Conservation (phyloP, 1,284 basidiomycete genomes). For the Flammula alnicola region DNA sequence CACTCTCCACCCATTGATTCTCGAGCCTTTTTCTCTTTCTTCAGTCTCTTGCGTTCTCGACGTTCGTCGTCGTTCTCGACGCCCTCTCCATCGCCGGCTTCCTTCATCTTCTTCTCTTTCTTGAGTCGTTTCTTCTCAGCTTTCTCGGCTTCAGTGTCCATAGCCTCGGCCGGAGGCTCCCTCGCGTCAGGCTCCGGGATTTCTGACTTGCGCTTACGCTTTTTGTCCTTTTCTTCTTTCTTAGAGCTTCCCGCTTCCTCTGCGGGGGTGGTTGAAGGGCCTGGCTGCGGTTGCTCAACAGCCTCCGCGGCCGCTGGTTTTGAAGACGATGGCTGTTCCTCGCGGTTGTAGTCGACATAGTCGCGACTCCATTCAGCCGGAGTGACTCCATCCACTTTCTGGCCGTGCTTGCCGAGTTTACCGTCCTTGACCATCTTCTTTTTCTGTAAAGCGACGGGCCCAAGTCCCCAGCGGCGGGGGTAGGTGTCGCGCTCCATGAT, state of each 20-base stretch:
- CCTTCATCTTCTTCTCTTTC: constrained; percentile 71
- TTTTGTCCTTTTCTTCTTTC: constrained; percentile 69
- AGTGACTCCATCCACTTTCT: constrained; percentile 90
- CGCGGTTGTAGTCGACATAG: constrained; percentile 90
- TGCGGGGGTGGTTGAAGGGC: constrained; percentile 16
- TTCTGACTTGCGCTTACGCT: constrained; percentile 76
- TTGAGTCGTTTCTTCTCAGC: constrained; percentile 64
- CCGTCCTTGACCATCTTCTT: constrained; percentile 98
- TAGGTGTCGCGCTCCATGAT: constrained; percentile 99
- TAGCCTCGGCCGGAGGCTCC: constrained; percentile 10
- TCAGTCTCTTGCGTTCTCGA: constrained; percentile 43
- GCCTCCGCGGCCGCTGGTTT: constrained; percentile 29
- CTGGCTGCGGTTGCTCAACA: constrained; percentile 22
- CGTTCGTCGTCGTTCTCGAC: constrained; percentile 58
- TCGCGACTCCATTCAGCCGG: constrained; percentile 91
- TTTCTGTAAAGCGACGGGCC: constrained; percentile 95
- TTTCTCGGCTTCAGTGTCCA: constrained; percentile 39
- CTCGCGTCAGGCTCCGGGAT: constrained; percentile 38
- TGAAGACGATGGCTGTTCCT: constrained; percentile 55
- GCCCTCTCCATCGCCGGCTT: constrained; percentile 21
- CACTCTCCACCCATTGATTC: constrained; percentile 48
- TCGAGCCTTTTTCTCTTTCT: constrained; percentile 74
- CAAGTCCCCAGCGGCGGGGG: constrained; percentile 97
- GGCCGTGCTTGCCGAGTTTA: constrained; percentile 95
- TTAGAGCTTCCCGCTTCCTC: constrained; percentile 45